phyloP scores from a whole-genome alignment of 306 rosid species.

The Malus sylvestris region DNA sequence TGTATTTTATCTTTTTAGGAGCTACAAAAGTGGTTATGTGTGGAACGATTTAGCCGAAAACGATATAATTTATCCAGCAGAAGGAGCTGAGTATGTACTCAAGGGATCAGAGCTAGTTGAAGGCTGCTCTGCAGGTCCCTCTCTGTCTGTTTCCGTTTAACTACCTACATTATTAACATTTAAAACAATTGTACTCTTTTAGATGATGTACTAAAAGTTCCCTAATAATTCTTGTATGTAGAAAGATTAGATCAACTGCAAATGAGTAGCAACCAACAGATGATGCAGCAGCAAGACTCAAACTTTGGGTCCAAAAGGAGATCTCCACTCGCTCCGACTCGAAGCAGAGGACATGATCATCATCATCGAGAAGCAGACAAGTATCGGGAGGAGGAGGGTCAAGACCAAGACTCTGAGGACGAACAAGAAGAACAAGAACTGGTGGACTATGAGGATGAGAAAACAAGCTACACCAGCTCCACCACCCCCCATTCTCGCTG shows the following conservation, averaged over 20 bases:
- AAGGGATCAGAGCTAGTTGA: constrained; percentile 74
- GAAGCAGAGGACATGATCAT: constrained; percentile 18
- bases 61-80: constrained; percentile 64
- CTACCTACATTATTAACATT: background rate
- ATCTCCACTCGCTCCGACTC: constrained; percentile 17
- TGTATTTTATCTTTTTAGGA: constrained; percentile 24
- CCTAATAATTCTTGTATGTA: constrained; percentile 6
- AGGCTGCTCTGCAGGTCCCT: constrained; percentile 24
- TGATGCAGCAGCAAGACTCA: constrained; percentile 15
- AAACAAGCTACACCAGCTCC: constrained; percentile 51
- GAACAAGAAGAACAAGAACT: constrained; percentile 35
- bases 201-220: too few species aligned
- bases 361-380: constrained; percentile 14
- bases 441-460: constrained; percentile 58
- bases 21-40: constrained; percentile 77
- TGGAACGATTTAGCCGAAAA: constrained; percentile 73
- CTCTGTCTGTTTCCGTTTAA: background rate
- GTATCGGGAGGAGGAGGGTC: background rate
- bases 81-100: constrained; percentile 77
- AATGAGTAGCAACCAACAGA: constrained; percentile 18
- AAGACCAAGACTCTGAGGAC: background rate
- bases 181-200: too few species aligned
- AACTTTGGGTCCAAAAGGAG: constrained; percentile 19
- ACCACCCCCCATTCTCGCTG: constrained; percentile 73
- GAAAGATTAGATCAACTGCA: constrained; percentile 51